phyloP scores from a whole-genome alignment of 2,329 filamentous ascomycete genomes.

The Ceratocystis cacaofunesta region DNA sequence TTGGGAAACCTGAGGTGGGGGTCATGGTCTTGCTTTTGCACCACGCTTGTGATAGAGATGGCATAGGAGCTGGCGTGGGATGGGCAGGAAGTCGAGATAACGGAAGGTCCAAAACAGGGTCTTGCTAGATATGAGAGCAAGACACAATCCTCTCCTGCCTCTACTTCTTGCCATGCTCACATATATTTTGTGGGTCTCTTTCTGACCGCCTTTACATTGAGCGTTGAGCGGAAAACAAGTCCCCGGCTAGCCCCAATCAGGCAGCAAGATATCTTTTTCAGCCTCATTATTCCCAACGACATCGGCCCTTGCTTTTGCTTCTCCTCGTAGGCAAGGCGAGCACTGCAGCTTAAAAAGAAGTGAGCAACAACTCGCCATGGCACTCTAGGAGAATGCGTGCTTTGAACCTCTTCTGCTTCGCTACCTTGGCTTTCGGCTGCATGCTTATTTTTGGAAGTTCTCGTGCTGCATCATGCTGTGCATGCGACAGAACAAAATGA shows the following conservation, averaged over 20 bases:
- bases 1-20: neutral
- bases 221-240: neutral
- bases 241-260: neutral
- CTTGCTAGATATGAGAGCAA: neutral
- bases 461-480: neutral
- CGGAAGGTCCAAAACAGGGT: neutral
- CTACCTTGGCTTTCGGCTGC: neutral
- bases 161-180: neutral
- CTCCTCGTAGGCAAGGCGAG: too few relatives aligned
- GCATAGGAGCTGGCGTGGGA: neutral
- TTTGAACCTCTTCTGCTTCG: neutral
- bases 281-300: neutral
- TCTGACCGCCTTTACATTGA: neutral
- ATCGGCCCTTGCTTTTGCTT: neutral
- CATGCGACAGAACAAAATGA: neutral
- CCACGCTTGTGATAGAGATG: neutral
- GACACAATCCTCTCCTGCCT: neutral
- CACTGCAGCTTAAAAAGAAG: neutral
- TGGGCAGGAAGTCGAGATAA: neutral
- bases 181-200: neutral
- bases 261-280: neutral
- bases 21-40: neutral
- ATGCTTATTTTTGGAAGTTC: neutral
- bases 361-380: too few relatives aligned
- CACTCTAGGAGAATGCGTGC: neutral